Conservation (phyloP, 2,329 filamentous ascomycete genomes). For the Pestalotiopsis sp. region DNA sequence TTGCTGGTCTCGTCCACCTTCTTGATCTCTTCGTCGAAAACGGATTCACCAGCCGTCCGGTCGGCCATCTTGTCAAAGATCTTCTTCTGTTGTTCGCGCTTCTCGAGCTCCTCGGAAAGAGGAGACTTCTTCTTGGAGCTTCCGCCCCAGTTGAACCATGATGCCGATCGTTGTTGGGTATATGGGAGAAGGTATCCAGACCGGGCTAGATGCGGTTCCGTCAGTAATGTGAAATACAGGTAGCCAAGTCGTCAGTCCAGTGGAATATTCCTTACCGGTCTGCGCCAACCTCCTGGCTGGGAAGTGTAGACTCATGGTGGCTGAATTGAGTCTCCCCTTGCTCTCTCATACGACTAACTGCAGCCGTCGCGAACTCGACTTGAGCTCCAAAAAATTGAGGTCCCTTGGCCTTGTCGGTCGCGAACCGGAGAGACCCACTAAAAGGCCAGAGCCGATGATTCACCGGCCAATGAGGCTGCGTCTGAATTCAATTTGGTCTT, state of each 20-base stretch:
- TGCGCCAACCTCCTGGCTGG: constrained; percentile 63
- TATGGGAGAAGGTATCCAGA: constrained; percentile 30
- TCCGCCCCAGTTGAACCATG: constrained; percentile 44
- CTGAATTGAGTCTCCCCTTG: constrained; percentile 16
- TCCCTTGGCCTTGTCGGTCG: not conserved
- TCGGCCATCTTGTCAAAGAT: constrained; percentile 45
- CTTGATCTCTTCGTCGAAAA: constrained; percentile 64
- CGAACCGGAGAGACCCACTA: not conserved
- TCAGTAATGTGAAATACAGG: constrained; percentile 7
- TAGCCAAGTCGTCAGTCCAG: constrained; percentile 14
- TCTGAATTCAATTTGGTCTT: constrained; percentile 12
- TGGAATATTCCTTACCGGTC: constrained; percentile 52
- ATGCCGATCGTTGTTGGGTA: constrained; percentile 45
- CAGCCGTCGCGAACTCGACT: constrained; percentile 10
- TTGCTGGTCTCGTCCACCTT: constrained; percentile 23
- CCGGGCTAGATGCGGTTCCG: constrained; percentile 16
- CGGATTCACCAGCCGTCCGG: constrained; percentile 54
- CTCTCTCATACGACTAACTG: not conserved
- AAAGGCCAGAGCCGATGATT: not conserved
- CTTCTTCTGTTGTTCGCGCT: constrained; percentile 44
- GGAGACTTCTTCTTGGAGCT: constrained; percentile 25
- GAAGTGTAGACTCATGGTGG: constrained; percentile 66
- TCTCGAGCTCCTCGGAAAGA: constrained; percentile 32
- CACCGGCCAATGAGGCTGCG: constrained; percentile 6
- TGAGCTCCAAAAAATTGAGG: constrained; percentile 15